Conservation (phyloP, 805 yeast species). For the Candida sithepensis region DNA sequence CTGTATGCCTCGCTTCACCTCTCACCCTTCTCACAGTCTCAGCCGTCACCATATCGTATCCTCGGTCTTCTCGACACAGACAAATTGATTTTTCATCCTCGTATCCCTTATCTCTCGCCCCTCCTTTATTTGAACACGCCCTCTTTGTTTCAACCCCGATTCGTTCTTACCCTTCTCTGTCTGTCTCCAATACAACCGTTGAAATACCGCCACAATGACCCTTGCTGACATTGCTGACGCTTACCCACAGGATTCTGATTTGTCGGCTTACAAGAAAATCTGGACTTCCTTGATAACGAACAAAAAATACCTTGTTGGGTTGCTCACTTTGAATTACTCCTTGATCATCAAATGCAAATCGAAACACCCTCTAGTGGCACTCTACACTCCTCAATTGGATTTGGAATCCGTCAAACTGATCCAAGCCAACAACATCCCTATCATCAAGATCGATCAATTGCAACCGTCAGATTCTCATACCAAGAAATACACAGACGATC, state of each 20-base stretch:
- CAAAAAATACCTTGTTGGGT: constrained; percentile 46
- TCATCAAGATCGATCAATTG: constrained; percentile 38
- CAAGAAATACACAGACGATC: constrained; percentile 46
- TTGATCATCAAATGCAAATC: constrained; percentile 39
- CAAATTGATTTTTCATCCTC: too few relatives aligned
- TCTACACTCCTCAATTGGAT: constrained; percentile 46
- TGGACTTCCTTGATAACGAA: constrained; percentile 60
- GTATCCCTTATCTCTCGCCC: too few relatives aligned
- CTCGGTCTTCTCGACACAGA: too few relatives aligned
- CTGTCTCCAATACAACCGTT: too few relatives aligned
- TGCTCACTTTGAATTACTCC: constrained; percentile 47
- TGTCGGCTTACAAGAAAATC: constrained; percentile 25
- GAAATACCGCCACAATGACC: background rate
- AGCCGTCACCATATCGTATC: too few relatives aligned
- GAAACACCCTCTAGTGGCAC: constrained; percentile 47
- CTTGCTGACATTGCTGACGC: background rate
- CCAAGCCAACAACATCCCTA: constrained; percentile 37
- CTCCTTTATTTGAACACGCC: too few relatives aligned
- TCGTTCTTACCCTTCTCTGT: too few relatives aligned
- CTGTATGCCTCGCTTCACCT: too few relatives aligned
- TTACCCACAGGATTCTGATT: constrained; percentile 20
- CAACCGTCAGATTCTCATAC: constrained; percentile 36
- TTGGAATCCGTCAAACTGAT: constrained; percentile 39
- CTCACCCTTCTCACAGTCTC: too few relatives aligned
- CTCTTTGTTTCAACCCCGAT: too few relatives aligned